phyloP scores from a whole-genome alignment of 441 rosid species.

The Populus hybrid region DNA sequence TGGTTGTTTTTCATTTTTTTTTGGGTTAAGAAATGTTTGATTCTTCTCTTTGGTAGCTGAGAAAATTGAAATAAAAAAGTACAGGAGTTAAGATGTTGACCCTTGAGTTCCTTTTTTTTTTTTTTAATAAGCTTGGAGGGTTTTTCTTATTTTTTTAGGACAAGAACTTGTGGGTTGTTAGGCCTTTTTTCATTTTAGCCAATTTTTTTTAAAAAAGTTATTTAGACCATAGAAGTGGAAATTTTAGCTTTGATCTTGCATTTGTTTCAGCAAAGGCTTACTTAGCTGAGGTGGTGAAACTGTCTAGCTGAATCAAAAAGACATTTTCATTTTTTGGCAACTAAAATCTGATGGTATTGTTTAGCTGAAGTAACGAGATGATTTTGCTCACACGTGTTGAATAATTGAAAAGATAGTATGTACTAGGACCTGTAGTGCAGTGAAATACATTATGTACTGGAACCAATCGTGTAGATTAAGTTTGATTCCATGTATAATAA shows the following conservation, averaged over 20 bases:
- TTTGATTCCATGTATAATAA: not conserved
- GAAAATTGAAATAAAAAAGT: not conserved
- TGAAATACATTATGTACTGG: not conserved
- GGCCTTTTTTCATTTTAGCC: not conserved
- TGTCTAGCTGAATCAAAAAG: not conserved
- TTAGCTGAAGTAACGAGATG: not conserved
- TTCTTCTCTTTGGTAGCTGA: too few relatives aligned
- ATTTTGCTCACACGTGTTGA: not conserved
- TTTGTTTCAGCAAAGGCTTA: not conserved
- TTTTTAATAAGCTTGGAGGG: not conserved
- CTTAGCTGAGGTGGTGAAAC: not conserved
- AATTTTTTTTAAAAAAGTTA: not conserved
- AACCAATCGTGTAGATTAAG: not conserved
- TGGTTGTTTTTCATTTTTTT: too few relatives aligned
- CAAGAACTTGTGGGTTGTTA: not conserved
- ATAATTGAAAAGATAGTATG: not conserved
- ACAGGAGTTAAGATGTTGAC: not conserved
- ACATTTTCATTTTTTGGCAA: not conserved
- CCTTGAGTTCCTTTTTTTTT: not conserved
- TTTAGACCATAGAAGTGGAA: not conserved
- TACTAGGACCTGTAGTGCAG: not conserved
- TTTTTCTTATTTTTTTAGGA: not conserved
- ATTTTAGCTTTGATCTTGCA: not conserved
- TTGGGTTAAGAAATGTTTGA: too few relatives aligned
- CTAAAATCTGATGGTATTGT: not conserved